Evolutionary conservation across 768 basidiomycete genomes (phyloP).

Genomic region (Hericium rajendrae): DNA sequence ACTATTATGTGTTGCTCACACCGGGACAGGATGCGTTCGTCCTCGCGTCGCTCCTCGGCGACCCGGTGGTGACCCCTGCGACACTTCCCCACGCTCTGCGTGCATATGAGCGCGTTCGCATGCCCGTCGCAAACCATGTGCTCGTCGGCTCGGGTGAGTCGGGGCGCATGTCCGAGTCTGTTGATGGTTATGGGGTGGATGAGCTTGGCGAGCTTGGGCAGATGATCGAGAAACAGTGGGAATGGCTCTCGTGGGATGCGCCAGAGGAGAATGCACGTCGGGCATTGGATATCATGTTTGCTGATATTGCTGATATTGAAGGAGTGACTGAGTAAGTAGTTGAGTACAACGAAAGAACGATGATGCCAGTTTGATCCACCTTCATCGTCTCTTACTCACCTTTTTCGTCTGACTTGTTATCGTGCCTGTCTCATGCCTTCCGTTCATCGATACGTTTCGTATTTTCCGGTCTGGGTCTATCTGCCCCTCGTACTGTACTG

Average conservation of each 20-base stretch:
- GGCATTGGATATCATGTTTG: neutral
- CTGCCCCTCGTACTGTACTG: too few relatives aligned
- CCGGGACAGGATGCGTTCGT: slow-evolving; percentile 22
- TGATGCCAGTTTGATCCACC: too few relatives aligned
- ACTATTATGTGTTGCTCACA: too few relatives aligned
- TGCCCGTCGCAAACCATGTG: slow-evolving; percentile 20
- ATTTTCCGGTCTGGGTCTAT: too few relatives aligned
- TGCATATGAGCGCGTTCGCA: slow-evolving; percentile 22
- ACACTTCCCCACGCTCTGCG: slow-evolving; percentile 16
- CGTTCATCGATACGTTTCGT: too few relatives aligned
- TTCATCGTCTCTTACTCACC: too few relatives aligned
- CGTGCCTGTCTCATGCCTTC: too few relatives aligned
- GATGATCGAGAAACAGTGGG: slow-evolving; percentile 32
- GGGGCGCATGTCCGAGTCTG: slow-evolving; percentile 22
- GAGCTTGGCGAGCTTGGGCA: slow-evolving; percentile 28
- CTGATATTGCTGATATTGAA: neutral
- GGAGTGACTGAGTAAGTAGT: too few relatives aligned
- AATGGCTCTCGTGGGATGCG: slow-evolving; percentile 25
- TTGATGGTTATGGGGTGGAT: slow-evolving; percentile 25
- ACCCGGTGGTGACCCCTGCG: slow-evolving; percentile 12
- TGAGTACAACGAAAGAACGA: too few relatives aligned
- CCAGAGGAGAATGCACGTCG: neutral
- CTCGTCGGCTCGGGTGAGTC: slow-evolving; percentile 15
- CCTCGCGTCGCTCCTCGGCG: slow-evolving; percentile 19
- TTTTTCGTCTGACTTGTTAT: too few relatives aligned